Conservation (phyloP, 192 early-diverging fungal species). For the Backusella macrospora region DNA sequence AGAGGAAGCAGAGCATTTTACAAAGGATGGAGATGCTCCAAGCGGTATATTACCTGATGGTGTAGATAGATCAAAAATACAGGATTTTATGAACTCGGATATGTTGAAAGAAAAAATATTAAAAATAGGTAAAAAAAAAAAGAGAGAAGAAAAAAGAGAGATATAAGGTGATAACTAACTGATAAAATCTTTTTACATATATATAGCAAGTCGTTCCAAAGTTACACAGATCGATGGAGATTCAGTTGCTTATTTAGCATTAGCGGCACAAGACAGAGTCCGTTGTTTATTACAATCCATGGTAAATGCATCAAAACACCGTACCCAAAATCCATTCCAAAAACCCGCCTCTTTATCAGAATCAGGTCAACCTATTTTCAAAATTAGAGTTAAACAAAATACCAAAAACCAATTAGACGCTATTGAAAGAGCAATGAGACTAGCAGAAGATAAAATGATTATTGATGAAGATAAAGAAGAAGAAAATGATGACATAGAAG, state of each 20-base stretch:
- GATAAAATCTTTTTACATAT: neutral
- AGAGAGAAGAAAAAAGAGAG: neutral
- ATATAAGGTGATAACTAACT: neutral
- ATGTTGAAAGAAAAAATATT: slow-evolving; percentile 41
- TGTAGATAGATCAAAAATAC: slow-evolving; percentile 44
- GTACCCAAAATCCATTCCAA: slow-evolving; percentile 61
- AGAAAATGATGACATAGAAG: slow-evolving; percentile 9
- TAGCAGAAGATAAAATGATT: slow-evolving; percentile 62
- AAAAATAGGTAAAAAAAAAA: slow-evolving; percentile 43
- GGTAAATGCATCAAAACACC: slow-evolving; percentile 71
- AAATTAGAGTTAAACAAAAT: slow-evolving; percentile 66
- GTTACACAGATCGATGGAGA: slow-evolving; percentile 59
- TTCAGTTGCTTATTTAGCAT: slow-evolving; percentile 61
- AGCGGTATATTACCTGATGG: slow-evolving; percentile 26
- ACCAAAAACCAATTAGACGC: slow-evolving; percentile 70
- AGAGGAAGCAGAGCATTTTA: slow-evolving; percentile 44
- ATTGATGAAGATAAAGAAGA: slow-evolving; percentile 36
- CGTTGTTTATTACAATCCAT: slow-evolving; percentile 67
- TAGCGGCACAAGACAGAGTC: slow-evolving; percentile 71
- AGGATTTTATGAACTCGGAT: slow-evolving; percentile 51
- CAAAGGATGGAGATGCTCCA: slow-evolving; percentile 37
- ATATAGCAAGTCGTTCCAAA: slow-evolving; percentile 38
- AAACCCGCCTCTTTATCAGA: slow-evolving; percentile 58
- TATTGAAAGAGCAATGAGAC: slow-evolving; percentile 68
- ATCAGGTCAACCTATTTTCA: slow-evolving; percentile 65